Evolutionary conservation across 2,329 filamentous ascomycete genomes (phyloP), one percentile per base, ranked within the genome.

Genomic region (Chaetomiaceae sp.): DNA sequence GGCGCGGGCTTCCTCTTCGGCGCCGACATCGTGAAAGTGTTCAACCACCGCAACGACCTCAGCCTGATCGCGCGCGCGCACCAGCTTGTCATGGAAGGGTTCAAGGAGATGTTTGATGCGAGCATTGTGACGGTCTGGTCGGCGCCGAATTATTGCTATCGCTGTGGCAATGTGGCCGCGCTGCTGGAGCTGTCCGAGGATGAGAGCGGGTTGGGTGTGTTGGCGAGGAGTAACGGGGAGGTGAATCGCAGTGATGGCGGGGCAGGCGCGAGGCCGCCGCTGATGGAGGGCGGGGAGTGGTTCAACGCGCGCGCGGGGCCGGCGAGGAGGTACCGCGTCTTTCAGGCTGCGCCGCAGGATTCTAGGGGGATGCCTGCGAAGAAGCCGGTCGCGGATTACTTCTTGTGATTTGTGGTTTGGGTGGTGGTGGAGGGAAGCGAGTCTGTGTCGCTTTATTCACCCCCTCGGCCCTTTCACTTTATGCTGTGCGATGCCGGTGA

Each of bases 91-190:
- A 98, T 97, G 93, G 93, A 98, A 65, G 93, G 93, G 0, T 98
- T 96, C 68, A 97, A 97, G 69, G 93, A 97, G 65, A 97, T 97
- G 90, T 98, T 97, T 61, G 88, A 95, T 62, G 85, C 83, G 12
- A 88, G 83, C 38, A 96, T 98, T 54, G 93, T 97, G 34, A 98
- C 93, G 0, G 93, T 98, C n/a, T 98, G 93, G 91, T 94, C 87
- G 1, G 90, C 90, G 9, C 90, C 90, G 1, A 96, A 96, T 65
- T 96, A 96, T 72, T 96, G 90, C 70, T 96, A 96, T 69, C 81
- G 88, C 53, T 96, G 90, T 61, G 90, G 90, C 45, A 97, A 97
- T 60, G 90, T 98, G 11, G 93, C 93, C 1, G 91, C 93, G 0
- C 90, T 98, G 48, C 72, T 98, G 45, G 93, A 98, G 68, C 74